Conservation (phyloP, 2,329 filamentous ascomycete species). For the Teratosphaeria gauchensis region DNA sequence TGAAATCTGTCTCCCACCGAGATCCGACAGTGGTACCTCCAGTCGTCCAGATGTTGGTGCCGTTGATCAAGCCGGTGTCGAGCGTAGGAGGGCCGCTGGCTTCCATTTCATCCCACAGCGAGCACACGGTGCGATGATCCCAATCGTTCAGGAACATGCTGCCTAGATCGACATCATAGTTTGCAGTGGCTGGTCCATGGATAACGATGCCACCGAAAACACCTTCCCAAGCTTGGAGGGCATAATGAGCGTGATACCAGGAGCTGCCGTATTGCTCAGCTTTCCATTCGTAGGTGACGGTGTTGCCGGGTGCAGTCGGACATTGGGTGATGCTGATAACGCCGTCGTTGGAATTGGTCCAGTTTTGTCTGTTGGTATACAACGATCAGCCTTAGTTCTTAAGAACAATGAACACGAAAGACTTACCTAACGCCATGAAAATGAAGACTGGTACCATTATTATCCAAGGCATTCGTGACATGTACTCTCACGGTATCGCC, state of each 20-base stretch:
- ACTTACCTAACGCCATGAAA: conserved; percentile 38
- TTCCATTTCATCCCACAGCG: conserved; percentile 16
- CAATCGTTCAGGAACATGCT: conserved; percentile 32
- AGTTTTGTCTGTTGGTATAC: conserved; percentile 29
- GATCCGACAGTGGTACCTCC: conserved; percentile 10
- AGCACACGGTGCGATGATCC: conserved; percentile 19
- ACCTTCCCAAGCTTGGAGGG: conserved; percentile 33
- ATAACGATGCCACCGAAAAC: conserved; percentile 30
- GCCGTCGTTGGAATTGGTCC: conserved; percentile 44
- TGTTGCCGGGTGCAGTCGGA: conserved; percentile 51
- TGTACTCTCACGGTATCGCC: conserved; percentile 20
- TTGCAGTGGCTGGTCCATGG: conserved; percentile 26
- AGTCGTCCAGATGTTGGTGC: conserved; percentile 13
- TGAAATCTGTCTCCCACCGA: conserved; percentile 18
- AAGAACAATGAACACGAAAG: not conserved
- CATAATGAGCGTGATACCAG: conserved; percentile 37
- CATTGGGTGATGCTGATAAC: conserved; percentile 51
- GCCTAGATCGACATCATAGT: conserved; percentile 32
- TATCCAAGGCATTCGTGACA: conserved; percentile 28
- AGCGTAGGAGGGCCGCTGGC: conserved; percentile 21
- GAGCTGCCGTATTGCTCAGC: conserved; percentile 27
- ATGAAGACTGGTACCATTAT: conserved; percentile 42
- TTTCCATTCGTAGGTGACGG: conserved; percentile 31
- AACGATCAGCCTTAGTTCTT: not conserved
- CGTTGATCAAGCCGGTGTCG: conserved; percentile 23